Evolutionary conservation across 768 basidiomycete genomes (phyloP).

Genomic region (Holtermannia corniformis): DNA sequence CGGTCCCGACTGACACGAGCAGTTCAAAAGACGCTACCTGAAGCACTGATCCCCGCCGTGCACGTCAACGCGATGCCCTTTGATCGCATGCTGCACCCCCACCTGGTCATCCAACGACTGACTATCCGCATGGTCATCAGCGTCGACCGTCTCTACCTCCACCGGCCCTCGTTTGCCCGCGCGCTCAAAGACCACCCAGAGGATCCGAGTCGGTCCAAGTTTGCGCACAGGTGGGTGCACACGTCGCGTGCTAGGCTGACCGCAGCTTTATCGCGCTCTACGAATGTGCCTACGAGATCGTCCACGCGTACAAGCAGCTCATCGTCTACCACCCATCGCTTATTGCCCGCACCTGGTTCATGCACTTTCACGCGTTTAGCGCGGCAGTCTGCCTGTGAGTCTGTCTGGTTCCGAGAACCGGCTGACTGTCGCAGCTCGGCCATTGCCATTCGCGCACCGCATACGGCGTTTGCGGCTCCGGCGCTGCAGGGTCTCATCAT

Average conservation of each 20-base stretch:
- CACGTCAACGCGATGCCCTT: constrained; percentile 29
- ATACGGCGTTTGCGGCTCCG: constrained; percentile 33
- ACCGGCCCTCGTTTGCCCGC: constrained; percentile 32
- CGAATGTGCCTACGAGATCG: constrained; percentile 36
- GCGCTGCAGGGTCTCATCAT: constrained; percentile 34
- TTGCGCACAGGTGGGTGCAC: constrained; percentile 9
- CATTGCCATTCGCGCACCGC: constrained; percentile 33
- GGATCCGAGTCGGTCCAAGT: constrained; percentile 29
- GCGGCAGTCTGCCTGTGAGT: constrained; percentile 38
- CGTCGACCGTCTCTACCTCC: constrained; percentile 33
- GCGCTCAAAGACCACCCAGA: constrained; percentile 30
- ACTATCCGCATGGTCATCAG: constrained; percentile 33
- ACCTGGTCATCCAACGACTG: constrained; percentile 37
- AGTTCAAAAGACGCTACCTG: too few relatives aligned
- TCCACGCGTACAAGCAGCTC: constrained; percentile 34
- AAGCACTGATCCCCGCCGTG: constrained; percentile 24
- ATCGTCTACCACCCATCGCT: constrained; percentile 38
- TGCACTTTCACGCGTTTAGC: constrained; percentile 36
- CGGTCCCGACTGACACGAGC: too few relatives aligned
- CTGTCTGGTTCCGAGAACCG: background rate
- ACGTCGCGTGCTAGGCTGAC: background rate
- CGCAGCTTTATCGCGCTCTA: constrained; percentile 30
- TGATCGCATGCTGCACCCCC: constrained; percentile 28
- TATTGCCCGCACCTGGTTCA: constrained; percentile 29
- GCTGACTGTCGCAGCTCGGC: constrained; percentile 23